These are phyloP conservation scores for Gossypium sturtianum DNA, from an alignment of 345 rosid genomes.

Conservation along the genomic window DNA sequence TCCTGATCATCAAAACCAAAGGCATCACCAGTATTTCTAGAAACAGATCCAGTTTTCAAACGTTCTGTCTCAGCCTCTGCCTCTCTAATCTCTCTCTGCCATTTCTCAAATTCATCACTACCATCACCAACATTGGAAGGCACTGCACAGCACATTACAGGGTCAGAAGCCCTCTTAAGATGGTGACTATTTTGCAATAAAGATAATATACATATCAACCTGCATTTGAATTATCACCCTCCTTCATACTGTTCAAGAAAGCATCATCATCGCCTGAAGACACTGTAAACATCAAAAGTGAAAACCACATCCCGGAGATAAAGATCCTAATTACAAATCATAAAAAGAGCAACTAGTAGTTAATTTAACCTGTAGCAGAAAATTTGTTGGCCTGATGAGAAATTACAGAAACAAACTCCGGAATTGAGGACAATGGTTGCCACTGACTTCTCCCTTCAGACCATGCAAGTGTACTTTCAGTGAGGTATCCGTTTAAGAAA, in stretches of 20 bases:
- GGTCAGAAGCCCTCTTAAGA: constrained; percentile 20
- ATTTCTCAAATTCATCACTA: constrained; percentile 79
- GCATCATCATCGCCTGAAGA: constrained; percentile 16
- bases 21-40: constrained; percentile 22
- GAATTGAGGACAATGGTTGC: constrained; percentile 72
- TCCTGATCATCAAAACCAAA: constrained; percentile 31
- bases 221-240: constrained; percentile 14
- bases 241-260: constrained; percentile 16
- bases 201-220: constrained; percentile 2
- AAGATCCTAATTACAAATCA: background rate
- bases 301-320: constrained; percentile 6
- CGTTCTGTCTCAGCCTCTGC: constrained; percentile 60
- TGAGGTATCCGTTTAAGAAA: constrained; percentile 65
- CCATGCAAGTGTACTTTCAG: constrained; percentile 72
- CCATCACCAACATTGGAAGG: constrained; percentile 17
- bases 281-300: constrained; percentile 18
- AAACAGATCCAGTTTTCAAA: constrained; percentile 43
- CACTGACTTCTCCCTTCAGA: constrained; percentile 79
- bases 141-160: constrained; percentile 37
- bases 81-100: constrained; percentile 76
- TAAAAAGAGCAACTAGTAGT: background rate
- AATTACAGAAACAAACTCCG: constrained; percentile 48
- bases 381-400: constrained; percentile 26
- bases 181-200: background rate
- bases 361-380: constrained; percentile 39